phyloP scores from a whole-genome alignment of 2,329 filamentous ascomycete species.

The Leptographium wingfieldii region DNA sequence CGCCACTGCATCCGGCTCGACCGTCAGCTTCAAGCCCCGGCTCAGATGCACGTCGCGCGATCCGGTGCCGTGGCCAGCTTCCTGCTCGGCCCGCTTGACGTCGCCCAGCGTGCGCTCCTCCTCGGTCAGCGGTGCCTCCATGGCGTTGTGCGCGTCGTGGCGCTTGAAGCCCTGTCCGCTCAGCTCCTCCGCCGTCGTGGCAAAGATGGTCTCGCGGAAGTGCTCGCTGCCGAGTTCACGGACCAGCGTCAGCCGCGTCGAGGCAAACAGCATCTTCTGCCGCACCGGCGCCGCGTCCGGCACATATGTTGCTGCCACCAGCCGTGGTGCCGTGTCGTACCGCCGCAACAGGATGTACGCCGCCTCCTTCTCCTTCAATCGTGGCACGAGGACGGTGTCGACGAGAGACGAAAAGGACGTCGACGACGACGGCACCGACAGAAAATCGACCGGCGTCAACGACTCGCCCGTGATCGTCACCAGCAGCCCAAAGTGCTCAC shows the following conservation, averaged over 20 bases:
- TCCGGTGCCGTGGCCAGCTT: slow-evolving; percentile 57
- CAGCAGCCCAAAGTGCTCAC: slow-evolving; percentile 55
- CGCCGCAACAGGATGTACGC: slow-evolving; percentile 66
- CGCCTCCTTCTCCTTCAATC: slow-evolving; percentile 53
- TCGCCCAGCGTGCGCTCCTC: slow-evolving; percentile 61
- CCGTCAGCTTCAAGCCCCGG: slow-evolving; percentile 43
- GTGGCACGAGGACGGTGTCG: slow-evolving; percentile 39
- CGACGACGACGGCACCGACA: slow-evolving; percentile 39
- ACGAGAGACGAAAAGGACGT: slow-evolving; percentile 54
- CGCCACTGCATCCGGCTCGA: slow-evolving; percentile 49
- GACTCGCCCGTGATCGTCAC: slow-evolving; percentile 58
- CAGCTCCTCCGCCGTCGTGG: slow-evolving; percentile 56
- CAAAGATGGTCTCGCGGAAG: slow-evolving; percentile 65
- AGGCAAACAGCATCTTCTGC: slow-evolving; percentile 78
- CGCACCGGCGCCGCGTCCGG: slow-evolving; percentile 68
- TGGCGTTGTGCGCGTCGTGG: slow-evolving; percentile 53
- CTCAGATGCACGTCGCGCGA: slow-evolving; percentile 46
- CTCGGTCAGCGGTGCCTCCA: slow-evolving; percentile 62
- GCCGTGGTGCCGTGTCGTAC: slow-evolving; percentile 40
- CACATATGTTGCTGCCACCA: slow-evolving; percentile 65
- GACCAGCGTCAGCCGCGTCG: slow-evolving; percentile 61
- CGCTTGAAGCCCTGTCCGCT: slow-evolving; percentile 56
- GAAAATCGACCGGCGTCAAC: slow-evolving; percentile 44
- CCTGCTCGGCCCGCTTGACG: slow-evolving; percentile 63
- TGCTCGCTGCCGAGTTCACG: slow-evolving; percentile 68